Base-by-base conservation (phyloP, 371 early-diverging fungal genomes). In the Saksenaea oblongispora region DNA sequence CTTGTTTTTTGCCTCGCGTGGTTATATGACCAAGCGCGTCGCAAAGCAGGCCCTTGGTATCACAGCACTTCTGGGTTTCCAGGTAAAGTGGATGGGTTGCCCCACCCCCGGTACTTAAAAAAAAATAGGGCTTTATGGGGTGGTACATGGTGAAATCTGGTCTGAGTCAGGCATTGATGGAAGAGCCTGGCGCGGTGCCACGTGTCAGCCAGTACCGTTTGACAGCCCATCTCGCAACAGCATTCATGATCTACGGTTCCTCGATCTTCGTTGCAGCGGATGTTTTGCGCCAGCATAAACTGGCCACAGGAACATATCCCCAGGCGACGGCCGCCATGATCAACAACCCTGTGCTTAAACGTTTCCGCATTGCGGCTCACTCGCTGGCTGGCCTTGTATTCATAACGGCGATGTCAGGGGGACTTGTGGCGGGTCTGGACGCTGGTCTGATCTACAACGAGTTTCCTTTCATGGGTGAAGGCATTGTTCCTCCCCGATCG, bases 111-210 rank as follows among this genome's bases (percentile, higher is more conserved):
- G 39, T 24, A 54, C 44, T 27, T 56, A 36, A 13, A 5, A 18
- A 24, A 28, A 13, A 26, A 28, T 64, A 92, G 86, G 98, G 98
- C 39, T 86, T 89, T 14, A 86, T 98, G 72, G 98, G 98, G 58
- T 98, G 98, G 98, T 96, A 93, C 75, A 98, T 98, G 98, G 98
- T 98, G 26, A 89, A 93, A 56, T 91, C 91, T 42, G 98, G 98
- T 13, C 79, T 98, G 11, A 87, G 89, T 18, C 81, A 91, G 53
- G 91, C 93, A 58, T 72, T 95, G 34, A 79, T 93, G 74, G 83
- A 91, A 63, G 87, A 85, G 11, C 88, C 91, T 31, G 90, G 92
- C 42, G 92, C 91, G 7, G 88, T 92, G 0, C 96, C 98, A 4
- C 89, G 98, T 31, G 98, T 98, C 34, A 92, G 92, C 62, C 98